Evolutionary conservation across 2,329 filamentous ascomycete genomes (phyloP).

Genomic region (Trichoderma atroviride): DNA sequence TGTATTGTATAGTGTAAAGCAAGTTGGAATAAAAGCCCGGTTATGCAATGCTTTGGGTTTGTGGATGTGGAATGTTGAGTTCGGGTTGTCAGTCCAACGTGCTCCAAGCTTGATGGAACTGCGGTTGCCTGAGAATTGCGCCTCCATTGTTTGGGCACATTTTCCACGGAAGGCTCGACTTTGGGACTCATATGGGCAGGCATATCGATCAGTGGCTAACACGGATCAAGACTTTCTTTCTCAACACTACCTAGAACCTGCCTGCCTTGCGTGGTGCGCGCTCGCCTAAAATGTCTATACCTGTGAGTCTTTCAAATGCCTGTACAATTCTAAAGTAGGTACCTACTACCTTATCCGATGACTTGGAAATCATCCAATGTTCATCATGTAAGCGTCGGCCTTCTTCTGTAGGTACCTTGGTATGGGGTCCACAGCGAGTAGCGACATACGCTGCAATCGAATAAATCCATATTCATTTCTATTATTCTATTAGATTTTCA

Average conservation of each 20-base stretch:
- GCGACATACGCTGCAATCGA: background rate
- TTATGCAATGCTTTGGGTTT: background rate
- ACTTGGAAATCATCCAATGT: too few relatives aligned
- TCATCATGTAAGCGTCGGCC: background rate
- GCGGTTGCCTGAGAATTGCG: background rate
- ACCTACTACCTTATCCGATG: too few relatives aligned
- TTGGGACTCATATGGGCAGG: background rate
- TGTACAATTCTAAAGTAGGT: background rate
- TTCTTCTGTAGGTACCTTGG: background rate
- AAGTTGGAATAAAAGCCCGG: background rate
- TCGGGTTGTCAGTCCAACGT: background rate
- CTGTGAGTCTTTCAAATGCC: background rate
- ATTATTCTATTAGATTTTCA: too few relatives aligned
- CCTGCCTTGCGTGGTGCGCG: background rate
- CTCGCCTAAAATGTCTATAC: background rate
- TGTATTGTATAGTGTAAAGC: background rate
- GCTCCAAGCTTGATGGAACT: background rate
- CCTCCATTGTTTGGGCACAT: too few relatives aligned
- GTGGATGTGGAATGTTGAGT: background rate
- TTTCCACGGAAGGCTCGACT: background rate
- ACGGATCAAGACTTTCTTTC: background rate
- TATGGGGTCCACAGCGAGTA: too few relatives aligned
- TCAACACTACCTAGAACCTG: background rate
- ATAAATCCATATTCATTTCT: background rate
- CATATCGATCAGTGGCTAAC: background rate